Percentiles rank a stretch among this genome's conserved stretches.
phyloP scores from a whole-genome alignment of 805 yeast species.

The Sugiyamaella mastotermitis region DNA sequence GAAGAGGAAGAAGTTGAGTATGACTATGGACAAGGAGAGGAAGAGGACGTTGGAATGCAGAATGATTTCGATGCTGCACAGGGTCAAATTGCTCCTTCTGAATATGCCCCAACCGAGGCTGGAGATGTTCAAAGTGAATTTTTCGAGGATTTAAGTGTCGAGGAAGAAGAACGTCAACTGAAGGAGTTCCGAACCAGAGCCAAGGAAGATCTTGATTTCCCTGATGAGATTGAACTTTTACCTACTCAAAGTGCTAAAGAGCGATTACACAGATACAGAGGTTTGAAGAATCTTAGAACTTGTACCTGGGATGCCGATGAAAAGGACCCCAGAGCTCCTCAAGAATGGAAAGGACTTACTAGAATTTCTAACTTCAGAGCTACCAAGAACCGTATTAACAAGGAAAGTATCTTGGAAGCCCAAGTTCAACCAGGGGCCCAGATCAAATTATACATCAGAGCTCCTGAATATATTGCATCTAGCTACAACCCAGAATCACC shows the following conservation, averaged over 20 bases:
- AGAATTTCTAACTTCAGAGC: slow-evolving; percentile 73
- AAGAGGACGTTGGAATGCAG: slow-evolving; percentile 24
- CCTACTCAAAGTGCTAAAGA: slow-evolving; percentile 75
- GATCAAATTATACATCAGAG: slow-evolving; percentile 51
- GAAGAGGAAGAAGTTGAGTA: slow-evolving; percentile 31
- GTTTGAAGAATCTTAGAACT: slow-evolving; percentile 73
- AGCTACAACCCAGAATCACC: slow-evolving; percentile 47
- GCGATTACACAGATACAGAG: slow-evolving; percentile 73
- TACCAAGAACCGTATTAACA: slow-evolving; percentile 60
- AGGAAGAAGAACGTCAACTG: slow-evolving; percentile 78
- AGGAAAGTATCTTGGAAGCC: slow-evolving; percentile 44
- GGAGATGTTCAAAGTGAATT: slow-evolving; percentile 44
- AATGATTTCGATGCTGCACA: slow-evolving; percentile 13
- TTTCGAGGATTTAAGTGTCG: slow-evolving; percentile 69
- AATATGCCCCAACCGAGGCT: slow-evolving; percentile 41
- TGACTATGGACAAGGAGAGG: slow-evolving; percentile 28
- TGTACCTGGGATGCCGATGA: slow-evolving; percentile 89
- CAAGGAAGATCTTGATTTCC: slow-evolving; percentile 84
- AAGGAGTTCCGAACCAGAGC: slow-evolving; percentile 60
- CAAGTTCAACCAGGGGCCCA: slow-evolving; percentile 57
- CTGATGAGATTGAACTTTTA: slow-evolving; percentile 85
- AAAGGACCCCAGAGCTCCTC: slow-evolving; percentile 66
- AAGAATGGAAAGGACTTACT: slow-evolving; percentile 68
- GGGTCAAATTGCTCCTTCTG: slow-evolving; percentile 12
- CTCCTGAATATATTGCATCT: slow-evolving; percentile 45